A percentile compares a stretch with the other conserved stretches of the same genome.
These are phyloP conservation scores for Aureobasidium sp. DNA, from an alignment of 2,329 filamentous ascomycete species.

Conservation along the genomic window DNA sequence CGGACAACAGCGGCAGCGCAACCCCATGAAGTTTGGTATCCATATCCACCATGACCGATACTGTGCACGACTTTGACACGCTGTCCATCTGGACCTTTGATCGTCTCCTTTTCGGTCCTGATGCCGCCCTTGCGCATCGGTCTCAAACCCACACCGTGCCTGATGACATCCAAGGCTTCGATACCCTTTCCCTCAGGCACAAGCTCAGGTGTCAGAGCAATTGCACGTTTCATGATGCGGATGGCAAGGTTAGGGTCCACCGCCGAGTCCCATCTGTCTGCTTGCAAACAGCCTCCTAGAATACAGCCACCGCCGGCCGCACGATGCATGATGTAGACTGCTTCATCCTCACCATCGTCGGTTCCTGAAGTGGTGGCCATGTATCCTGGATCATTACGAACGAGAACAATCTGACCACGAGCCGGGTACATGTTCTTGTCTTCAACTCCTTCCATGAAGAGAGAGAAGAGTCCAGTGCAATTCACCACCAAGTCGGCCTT, in stretches of 20 bases:
- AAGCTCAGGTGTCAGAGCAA: conserved; percentile 58
- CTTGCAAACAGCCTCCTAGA: conserved; percentile 78
- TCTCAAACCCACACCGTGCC: conserved; percentile 75
- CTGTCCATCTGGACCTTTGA: conserved; percentile 40
- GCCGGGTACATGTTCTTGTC: conserved; percentile 68
- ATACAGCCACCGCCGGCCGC: conserved; percentile 75
- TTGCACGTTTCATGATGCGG: conserved; percentile 75
- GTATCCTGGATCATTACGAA: conserved; percentile 66
- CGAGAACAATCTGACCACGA: conserved; percentile 76
- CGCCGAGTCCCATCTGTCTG: conserved; percentile 69
- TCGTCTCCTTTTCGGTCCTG: conserved; percentile 65
- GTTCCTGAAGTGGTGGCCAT: conserved; percentile 68
- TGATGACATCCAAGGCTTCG: conserved; percentile 64
- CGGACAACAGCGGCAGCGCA: conserved; percentile 35
- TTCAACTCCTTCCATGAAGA: conserved; percentile 71
- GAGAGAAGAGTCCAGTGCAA: conserved; percentile 71
- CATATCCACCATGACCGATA: conserved; percentile 74
- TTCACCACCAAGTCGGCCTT: conserved; percentile 69
- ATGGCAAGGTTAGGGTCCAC: conserved; percentile 72
- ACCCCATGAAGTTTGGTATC: conserved; percentile 46
- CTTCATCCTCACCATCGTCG: conserved; percentile 65
- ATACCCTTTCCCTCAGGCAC: conserved; percentile 58
- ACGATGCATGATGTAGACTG: conserved; percentile 75
- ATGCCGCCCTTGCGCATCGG: conserved; percentile 68
- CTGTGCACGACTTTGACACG: conserved; percentile 65